Conservation (phyloP, 2,329 filamentous ascomycete genomes). For the Trichoderma hamatum region DNA sequence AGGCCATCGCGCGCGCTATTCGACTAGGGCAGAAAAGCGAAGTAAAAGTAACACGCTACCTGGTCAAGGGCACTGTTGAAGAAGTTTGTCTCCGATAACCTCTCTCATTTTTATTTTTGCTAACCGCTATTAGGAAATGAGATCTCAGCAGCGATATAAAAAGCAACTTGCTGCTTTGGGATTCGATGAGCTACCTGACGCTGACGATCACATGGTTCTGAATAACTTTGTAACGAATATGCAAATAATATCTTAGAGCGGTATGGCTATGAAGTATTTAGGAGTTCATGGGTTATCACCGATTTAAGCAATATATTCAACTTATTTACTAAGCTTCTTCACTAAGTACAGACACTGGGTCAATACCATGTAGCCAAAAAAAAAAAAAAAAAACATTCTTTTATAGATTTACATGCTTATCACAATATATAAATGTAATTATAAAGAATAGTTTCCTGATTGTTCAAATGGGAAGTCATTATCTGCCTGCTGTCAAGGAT, state of each 20-base stretch:
- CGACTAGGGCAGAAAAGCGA: constrained; percentile 49
- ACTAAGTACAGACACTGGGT: neutral
- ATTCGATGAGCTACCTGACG: neutral
- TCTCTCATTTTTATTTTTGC: no score
- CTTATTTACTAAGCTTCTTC: neutral
- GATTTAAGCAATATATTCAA: neutral
- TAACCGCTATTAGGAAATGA: neutral
- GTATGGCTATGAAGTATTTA: neutral
- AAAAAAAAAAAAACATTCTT: no score
- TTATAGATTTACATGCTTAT: neutral
- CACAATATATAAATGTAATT: neutral
- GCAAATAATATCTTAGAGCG: neutral
- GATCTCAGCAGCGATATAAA: constrained; percentile 1
- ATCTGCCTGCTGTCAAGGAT: no score
- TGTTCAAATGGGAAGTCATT: no score
- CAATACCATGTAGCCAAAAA: no score
- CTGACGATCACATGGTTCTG: neutral
- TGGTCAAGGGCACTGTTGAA: constrained; percentile 48
- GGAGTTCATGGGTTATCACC: neutral
- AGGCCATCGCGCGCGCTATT: constrained; percentile 54
- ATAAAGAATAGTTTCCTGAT: no score
- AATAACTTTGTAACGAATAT: neutral
- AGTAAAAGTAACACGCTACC: constrained; percentile 51
- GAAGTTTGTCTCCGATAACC: constrained; percentile 38
- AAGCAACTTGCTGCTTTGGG: constrained; percentile 10